Evolutionary conservation across 2,329 filamentous ascomycete species (phyloP), one percentile per base, ranked within the genome.

Genomic region (Paraconiothyrium sp.): DNA sequence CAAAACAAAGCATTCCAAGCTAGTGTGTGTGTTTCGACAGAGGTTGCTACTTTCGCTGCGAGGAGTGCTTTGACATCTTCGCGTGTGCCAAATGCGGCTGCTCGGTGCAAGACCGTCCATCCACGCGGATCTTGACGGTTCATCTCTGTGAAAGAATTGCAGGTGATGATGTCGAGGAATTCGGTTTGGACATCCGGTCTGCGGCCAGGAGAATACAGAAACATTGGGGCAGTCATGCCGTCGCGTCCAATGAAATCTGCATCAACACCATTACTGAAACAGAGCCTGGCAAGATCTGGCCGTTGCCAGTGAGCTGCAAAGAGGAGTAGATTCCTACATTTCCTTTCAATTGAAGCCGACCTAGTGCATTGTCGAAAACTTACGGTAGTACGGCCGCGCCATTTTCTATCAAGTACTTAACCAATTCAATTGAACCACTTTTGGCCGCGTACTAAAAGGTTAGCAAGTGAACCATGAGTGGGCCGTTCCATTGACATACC

Each of bases 1-100:
- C 52, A 57, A 37, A 63, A 63, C 13, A 58, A 4, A 2, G 61
- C 54, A 4, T 49, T 63, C 61, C 61, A 63, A 13, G 54, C n/a
- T 41, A 62, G 35, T 4, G 32, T 62, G 32, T 24, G 11, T n/a
- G 51, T 58, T 16, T 32, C 34, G 7, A n/a, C n/a, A 48, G 34
- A 13, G 11, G 46, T 39, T 1, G 48, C 54, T 22, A 52, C 41
- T 32, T 24, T 50, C 49, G 54, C 47, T 14, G 30, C 35, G 6
- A 57, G 13, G 2, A 63, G 30, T 2, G 14, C 7, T 27, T 30
- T 22, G 3, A 61, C 30, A 32, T 61, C 34, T 10, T 34, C 47
- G 14, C 43, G 14, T 2, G 58, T 63, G 16, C 61, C 61, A 13
- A 41, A 63, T 10, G 58, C 37, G n/a, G 61, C 61, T 2, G 44